Evolutionary conservation across 768 basidiomycete genomes (phyloP).

Genomic region (Candolleomyces aberdarensis): DNA sequence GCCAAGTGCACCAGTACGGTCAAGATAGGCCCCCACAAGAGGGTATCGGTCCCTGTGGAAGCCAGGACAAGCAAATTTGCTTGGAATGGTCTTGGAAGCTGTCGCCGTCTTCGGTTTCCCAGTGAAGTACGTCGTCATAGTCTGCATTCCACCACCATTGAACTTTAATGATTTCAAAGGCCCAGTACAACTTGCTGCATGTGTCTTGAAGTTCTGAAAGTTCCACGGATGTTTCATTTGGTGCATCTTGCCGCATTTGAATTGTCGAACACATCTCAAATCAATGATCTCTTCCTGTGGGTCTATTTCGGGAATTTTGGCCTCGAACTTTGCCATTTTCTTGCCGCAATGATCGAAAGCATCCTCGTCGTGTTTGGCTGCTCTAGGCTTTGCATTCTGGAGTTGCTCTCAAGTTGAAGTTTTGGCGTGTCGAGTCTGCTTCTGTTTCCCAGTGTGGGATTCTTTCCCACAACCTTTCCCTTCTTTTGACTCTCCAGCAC

Average conservation of each 20-base stretch:
- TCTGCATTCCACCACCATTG: neutral
- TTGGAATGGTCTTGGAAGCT: neutral
- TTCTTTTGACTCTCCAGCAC: neutral
- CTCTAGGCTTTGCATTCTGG: neutral
- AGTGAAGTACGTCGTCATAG: neutral
- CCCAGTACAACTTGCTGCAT: neutral
- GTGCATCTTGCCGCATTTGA: neutral
- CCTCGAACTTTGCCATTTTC: neutral
- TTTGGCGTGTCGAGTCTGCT: neutral
- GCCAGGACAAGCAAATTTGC: neutral
- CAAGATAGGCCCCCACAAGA: neutral
- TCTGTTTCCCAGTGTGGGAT: neutral
- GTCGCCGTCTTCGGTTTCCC: neutral
- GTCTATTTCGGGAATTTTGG: neutral
- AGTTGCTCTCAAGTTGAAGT: neutral
- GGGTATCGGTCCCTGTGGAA: neutral
- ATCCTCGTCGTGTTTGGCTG: neutral
- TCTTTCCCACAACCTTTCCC: neutral
- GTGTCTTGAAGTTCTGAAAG: neutral
- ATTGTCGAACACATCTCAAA: neutral
- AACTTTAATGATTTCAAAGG: neutral
- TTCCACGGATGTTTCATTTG: neutral
- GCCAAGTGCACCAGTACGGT: neutral
- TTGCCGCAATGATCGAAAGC: too few relatives aligned
- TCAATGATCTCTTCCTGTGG: neutral